A percentile compares a stretch with the other conserved stretches of the same genome.
Evolutionary conservation across 148 eudicot genomes (phyloP).

Genomic region (Rhododendron griersonianum): DNA sequence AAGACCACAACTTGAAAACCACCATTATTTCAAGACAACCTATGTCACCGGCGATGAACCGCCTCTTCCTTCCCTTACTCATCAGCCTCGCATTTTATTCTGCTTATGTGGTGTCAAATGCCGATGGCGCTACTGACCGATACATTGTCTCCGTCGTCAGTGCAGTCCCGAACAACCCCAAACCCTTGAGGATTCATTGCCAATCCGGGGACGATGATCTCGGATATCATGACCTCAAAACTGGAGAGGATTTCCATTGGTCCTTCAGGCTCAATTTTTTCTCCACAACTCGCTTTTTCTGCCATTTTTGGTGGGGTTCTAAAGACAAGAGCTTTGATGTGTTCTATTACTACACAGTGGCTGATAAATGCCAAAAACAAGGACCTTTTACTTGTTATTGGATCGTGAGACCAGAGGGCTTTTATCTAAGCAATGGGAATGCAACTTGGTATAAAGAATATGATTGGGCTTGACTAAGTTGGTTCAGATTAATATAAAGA

Average conservation of each 20-base stretch:
- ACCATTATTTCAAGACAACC: background rate
- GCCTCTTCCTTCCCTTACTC: background rate
- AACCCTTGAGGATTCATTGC: background rate
- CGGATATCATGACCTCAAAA: background rate
- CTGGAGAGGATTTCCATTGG: background rate
- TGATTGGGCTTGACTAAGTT: background rate
- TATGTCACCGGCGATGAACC: background rate
- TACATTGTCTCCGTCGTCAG: background rate
- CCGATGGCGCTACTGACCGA: background rate
- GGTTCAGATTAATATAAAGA: background rate
- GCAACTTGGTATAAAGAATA: background rate
- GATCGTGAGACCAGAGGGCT: background rate
- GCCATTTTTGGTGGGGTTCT: constrained; percentile 1
- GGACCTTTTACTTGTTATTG: background rate
- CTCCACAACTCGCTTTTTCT: background rate
- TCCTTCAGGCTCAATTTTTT: background rate
- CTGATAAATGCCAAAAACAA: background rate
- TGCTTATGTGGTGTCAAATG: background rate
- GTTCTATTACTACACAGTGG: background rate
- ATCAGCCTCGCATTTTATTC: background rate
- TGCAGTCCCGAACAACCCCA: background rate
- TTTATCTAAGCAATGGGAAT: background rate
- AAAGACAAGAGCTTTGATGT: background rate
- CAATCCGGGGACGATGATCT: background rate
- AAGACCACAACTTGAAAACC: background rate